A percentile compares a stretch with the other conserved stretches of the same genome.
phyloP scores from a whole-genome alignment of 495 filamentous ascomycete species.

The Astrocystis sublimbata region DNA sequence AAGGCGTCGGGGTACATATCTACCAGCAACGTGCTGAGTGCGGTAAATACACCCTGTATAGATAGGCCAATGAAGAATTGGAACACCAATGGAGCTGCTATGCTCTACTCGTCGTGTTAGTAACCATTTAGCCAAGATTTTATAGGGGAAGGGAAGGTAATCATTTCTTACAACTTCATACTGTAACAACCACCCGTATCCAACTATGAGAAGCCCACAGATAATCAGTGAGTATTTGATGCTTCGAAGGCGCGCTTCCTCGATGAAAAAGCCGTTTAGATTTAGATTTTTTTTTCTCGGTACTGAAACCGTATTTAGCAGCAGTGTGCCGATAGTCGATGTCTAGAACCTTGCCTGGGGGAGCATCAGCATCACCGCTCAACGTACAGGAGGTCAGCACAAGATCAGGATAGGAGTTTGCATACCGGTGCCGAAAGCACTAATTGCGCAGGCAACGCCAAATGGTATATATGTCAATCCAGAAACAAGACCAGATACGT shows the following conservation, averaged over 20 bases:
- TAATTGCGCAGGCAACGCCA: slow-evolving; percentile 4
- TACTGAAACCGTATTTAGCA: background rate
- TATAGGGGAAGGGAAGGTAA: background rate
- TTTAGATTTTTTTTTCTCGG: background rate
- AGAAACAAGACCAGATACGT: background rate
- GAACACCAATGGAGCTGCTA: slow-evolving; percentile 1
- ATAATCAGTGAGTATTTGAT: background rate
- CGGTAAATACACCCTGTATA: background rate
- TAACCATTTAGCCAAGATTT: background rate
- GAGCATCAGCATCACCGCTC: background rate
- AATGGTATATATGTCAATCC: slow-evolving; percentile 7
- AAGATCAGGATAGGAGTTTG: background rate
- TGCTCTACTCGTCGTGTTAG: background rate
- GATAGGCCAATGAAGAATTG: slow-evolving; percentile 6
- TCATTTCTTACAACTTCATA: background rate
- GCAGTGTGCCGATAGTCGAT: background rate
- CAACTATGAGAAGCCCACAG: background rate
- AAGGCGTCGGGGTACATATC: background rate
- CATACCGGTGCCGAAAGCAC: slow-evolving; percentile 1
- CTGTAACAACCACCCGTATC: background rate
- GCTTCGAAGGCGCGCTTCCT: background rate
- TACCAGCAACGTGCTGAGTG: background rate
- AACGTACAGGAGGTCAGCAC: background rate
- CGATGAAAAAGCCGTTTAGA: background rate
- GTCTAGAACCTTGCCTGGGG: background rate